Conservation (phyloP, 768 basidiomycete species). For the Baorangia bicolor region DNA sequence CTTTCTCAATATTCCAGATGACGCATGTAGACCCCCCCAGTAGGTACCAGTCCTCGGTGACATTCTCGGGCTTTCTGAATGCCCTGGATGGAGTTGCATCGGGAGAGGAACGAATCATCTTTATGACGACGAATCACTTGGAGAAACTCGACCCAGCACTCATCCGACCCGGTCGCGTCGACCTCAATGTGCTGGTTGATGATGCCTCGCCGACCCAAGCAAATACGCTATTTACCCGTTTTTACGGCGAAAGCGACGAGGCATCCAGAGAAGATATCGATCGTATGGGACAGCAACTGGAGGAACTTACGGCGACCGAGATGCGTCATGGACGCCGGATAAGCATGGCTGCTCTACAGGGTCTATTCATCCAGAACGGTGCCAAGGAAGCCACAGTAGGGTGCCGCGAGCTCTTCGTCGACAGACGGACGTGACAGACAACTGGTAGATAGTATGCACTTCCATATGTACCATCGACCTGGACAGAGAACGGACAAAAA, state of each 20-base stretch:
- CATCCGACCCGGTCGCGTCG: conserved; percentile 94
- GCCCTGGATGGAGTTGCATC: conserved; percentile 97
- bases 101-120: conserved; percentile 96
- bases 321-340: conserved; percentile 54
- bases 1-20: neutral
- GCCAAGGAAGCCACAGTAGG: conserved; percentile 54
- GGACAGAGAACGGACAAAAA: neutral
- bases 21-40: conserved; percentile 11
- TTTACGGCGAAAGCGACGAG: conserved; percentile 63
- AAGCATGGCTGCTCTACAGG: conserved; percentile 97
- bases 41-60: conserved; percentile 93
- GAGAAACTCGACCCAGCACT: conserved; percentile 89
- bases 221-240: conserved; percentile 70
- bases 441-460: conserved; percentile 9
- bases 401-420: conserved; percentile 44
- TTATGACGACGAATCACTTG: conserved; percentile 98
- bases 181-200: conserved; percentile 78
- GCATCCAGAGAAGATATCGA: conserved; percentile 37
- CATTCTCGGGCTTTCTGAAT: conserved; percentile 97
- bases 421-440: conserved; percentile 28
- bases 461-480: neutral
- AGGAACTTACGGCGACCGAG: conserved; percentile 52
- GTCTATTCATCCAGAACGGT: conserved; percentile 82
- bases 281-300: conserved; percentile 51
- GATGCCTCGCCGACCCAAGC: conserved; percentile 87